These are phyloP conservation scores for Gossypium anomalum DNA, from an alignment of 345 rosid genomes.

Conservation along the genomic window DNA sequence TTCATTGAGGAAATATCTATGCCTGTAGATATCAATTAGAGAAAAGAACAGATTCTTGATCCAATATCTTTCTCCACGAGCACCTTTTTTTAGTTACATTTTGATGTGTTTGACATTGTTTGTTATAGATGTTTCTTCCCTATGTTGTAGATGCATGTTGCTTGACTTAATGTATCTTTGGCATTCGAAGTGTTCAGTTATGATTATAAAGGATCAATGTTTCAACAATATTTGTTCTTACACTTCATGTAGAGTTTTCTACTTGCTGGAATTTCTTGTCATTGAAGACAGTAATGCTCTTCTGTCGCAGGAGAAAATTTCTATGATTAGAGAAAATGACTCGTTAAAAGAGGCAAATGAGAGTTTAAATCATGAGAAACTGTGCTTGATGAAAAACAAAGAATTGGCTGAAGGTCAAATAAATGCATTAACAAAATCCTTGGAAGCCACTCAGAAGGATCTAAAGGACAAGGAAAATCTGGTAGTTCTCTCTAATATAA, in stretches of 20 bases:
- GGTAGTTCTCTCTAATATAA: conserved; percentile 38
- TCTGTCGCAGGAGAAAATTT: conserved; percentile 76
- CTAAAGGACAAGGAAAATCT: conserved; percentile 74
- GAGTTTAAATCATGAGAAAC: conserved; percentile 54
- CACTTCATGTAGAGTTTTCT: background rate
- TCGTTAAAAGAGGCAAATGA: conserved; percentile 50
- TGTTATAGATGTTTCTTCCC: background rate
- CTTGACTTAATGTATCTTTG: background rate
- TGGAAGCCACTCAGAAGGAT: conserved; percentile 77
- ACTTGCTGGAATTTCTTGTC: conserved; percentile 4
- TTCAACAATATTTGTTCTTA: background rate
- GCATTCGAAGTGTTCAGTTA: background rate
- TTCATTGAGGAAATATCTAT: background rate
- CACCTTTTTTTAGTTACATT: background rate
- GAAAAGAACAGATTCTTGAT: background rate
- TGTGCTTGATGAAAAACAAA: conserved; percentile 50
- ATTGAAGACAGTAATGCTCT: conserved; percentile 5
- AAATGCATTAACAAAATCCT: conserved; percentile 55
- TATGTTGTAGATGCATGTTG: background rate
- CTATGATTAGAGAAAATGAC: conserved; percentile 78
- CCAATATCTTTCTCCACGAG: background rate
- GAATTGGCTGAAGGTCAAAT: conserved; percentile 65
- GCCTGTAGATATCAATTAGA: background rate
- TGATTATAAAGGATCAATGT: background rate
- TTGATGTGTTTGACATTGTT: background rate